Evolutionary conservation across 352 stramenopile genomes (phyloP), one percentile per base, ranked within the genome.

Genomic region (Phytophthora tentaculata): DNA sequence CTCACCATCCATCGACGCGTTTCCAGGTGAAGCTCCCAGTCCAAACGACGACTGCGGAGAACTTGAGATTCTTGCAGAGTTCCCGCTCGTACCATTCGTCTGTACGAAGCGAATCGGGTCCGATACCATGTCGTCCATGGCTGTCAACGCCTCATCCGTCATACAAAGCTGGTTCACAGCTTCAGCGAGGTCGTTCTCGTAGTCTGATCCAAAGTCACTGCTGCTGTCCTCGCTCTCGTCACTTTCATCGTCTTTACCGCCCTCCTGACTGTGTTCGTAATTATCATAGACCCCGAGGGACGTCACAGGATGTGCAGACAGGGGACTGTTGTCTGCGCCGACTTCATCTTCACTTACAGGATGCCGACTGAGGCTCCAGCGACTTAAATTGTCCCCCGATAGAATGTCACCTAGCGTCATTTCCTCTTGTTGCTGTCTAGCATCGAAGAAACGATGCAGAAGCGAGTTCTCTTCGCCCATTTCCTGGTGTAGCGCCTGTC

Each of bases 41-140:
- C 80, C 76, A 29, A 91, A 73, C 8, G 86, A 94, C 23, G 83
- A 94, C 49, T 83, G 84, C 9, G 86, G 83, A 8, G 86, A 94
- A 23, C 56, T 87, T 5, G 82, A 89, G 8, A 79, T 69, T 8
- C 58, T 65, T 5, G 73, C 67, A 7, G 76, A 81, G 20, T 41
- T 68, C 0, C 52, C 66, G 19, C 73, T 64, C 14, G 71, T 69
- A 23, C 71, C 62, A 20, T 39, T 65, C 37, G 60, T 54, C 35
- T 69, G 47, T n/a, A 54, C 41, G 43, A 92, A 91, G 12, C 67
- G 52, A 56, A 90, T 90, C 1, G 84, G 79, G 5, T 70, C 61
- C 17, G 81, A 91, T 20, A 92, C 76, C 53, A 82, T 71, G 23
- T 79, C 64, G 35, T 88, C 78, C 57, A 84, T 83, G 16, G 69